phyloP scores from a whole-genome alignment of 352 stramenopile species.

The Pythium sp. region DNA sequence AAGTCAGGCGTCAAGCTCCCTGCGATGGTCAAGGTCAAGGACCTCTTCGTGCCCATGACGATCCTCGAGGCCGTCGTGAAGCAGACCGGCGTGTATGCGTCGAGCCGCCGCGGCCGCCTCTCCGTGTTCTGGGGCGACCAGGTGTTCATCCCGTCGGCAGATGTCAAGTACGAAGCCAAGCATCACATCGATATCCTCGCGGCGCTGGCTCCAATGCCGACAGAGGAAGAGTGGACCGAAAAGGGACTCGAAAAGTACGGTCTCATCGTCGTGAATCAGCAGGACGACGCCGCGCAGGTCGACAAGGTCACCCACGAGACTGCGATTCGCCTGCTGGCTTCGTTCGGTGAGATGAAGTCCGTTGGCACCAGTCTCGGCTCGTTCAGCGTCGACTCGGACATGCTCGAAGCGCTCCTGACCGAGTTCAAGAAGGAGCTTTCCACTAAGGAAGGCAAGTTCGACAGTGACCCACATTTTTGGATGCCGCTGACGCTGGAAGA shows the following conservation, averaged over 20 bases:
- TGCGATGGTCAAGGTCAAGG: conserved; percentile 87
- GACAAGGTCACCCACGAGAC: conserved; percentile 98
- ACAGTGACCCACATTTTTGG: conserved; percentile 98
- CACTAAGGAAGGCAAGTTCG: conserved; percentile 92
- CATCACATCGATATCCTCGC: conserved; percentile 98
- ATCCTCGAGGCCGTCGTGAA: conserved; percentile 98
- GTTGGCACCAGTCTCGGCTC: conserved; percentile 95
- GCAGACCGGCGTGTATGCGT: conserved; percentile 97
- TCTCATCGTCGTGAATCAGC: conserved; percentile 94
- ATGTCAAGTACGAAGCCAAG: conserved; percentile 91
- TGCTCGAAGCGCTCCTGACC: conserved; percentile 88
- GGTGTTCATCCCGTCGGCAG: conserved; percentile 95
- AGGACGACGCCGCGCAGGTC: conserved; percentile 91
- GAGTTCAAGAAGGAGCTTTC: conserved; percentile 92
- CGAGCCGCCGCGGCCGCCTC: conserved; percentile 91
- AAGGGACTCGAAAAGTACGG: conserved; percentile 98
- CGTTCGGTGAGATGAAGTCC: conserved; percentile 92
- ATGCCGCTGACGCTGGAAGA: conserved; percentile 96
- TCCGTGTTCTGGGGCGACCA: conserved; percentile 99
- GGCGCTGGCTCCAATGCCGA: conserved; percentile 91
- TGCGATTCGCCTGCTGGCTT: conserved; percentile 90
- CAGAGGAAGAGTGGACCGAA: conserved; percentile 91
- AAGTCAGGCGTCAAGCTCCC: conserved; percentile 98
- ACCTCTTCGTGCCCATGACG: conserved; percentile 91
- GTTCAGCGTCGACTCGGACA: conserved; percentile 94